Percentiles rank a stretch among this genome's conserved stretches.
phyloP scores from a whole-genome alignment of 768 basidiomycete genomes.

The Paxillus involutus region DNA sequence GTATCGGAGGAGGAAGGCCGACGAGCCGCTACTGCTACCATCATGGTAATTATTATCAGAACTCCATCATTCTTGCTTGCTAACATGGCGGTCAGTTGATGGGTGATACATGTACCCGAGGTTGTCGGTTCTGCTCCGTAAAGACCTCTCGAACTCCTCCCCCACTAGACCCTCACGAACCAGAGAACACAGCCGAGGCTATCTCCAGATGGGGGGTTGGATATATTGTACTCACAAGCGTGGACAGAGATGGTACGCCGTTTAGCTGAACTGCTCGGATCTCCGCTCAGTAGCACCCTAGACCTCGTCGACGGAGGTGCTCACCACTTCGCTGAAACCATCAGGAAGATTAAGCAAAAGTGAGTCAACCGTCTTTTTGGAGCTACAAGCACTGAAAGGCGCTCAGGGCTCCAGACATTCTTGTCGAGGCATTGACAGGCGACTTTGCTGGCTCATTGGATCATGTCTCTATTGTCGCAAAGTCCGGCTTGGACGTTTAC shows the following conservation, averaged over 20 bases:
- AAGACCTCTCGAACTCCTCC: constrained; percentile 89
- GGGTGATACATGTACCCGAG: constrained; percentile 98
- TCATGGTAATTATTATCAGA: constrained; percentile 68
- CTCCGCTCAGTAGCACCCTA: constrained; percentile 30
- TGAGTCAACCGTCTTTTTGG: constrained; percentile 29
- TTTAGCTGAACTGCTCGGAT: not conserved
- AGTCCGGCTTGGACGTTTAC: constrained; percentile 94
- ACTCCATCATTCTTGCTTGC: not conserved
- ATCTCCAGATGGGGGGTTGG: constrained; percentile 97
- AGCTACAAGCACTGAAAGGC: not conserved
- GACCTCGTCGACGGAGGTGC: constrained; percentile 93
- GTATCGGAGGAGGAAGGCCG: constrained; percentile 69
- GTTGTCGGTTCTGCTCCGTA: constrained; percentile 96
- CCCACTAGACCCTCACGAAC: constrained; percentile 93
- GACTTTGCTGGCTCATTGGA: constrained; percentile 85
- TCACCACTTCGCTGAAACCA: constrained; percentile 93
- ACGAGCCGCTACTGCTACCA: constrained; percentile 91
- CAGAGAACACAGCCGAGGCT: constrained; percentile 97
- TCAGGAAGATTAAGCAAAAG: constrained; percentile 95
- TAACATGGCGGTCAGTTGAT: constrained; percentile 63
- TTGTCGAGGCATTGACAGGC: constrained; percentile 94
- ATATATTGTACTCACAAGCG: constrained; percentile 95
- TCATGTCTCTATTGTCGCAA: constrained; percentile 79
- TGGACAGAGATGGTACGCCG: constrained; percentile 88
- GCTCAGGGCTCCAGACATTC: constrained; percentile 85